phyloP scores from a whole-genome alignment of 2,329 filamentous ascomycete species.

The Emmonsiellopsis sp. region DNA sequence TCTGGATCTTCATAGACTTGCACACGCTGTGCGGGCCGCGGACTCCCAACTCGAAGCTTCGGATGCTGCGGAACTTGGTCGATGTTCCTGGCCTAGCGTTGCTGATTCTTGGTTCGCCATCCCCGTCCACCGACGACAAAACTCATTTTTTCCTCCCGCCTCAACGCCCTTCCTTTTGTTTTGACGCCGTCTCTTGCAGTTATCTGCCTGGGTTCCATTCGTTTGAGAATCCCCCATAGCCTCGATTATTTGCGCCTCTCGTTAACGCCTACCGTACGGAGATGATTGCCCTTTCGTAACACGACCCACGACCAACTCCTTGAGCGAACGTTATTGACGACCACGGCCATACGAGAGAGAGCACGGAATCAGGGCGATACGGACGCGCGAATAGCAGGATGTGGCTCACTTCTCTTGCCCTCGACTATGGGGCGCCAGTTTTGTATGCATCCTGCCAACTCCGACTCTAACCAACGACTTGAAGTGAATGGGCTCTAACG shows the following conservation, averaged over 20 bases:
- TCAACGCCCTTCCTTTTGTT: background rate
- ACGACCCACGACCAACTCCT: background rate
- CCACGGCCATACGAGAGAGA: background rate
- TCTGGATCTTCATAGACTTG: background rate
- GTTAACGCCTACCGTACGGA: no score
- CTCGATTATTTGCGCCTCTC: background rate
- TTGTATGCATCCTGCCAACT: slow-evolving; percentile 31
- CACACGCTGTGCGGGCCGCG: no score
- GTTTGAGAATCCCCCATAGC: background rate
- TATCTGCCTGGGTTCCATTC: background rate
- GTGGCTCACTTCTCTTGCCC: slow-evolving; percentile 29
- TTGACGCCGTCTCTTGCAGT: background rate
- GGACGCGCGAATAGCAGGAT: slow-evolving; percentile 17
- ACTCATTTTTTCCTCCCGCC: background rate
- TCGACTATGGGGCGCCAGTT: slow-evolving; percentile 41
- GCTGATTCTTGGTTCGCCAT: background rate
- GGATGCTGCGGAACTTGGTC: background rate
- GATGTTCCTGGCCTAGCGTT: background rate
- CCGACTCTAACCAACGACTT: background rate
- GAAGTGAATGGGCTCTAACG: background rate
- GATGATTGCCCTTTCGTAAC: background rate
- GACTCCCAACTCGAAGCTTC: background rate
- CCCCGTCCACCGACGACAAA: background rate
- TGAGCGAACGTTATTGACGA: no score
- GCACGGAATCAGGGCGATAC: background rate